Percentiles rank a stretch among this genome's conserved stretches.
Evolutionary conservation across 1,284 basidiomycete genomes (phyloP).

Genomic region (Boletellus dicymbophilus): DNA sequence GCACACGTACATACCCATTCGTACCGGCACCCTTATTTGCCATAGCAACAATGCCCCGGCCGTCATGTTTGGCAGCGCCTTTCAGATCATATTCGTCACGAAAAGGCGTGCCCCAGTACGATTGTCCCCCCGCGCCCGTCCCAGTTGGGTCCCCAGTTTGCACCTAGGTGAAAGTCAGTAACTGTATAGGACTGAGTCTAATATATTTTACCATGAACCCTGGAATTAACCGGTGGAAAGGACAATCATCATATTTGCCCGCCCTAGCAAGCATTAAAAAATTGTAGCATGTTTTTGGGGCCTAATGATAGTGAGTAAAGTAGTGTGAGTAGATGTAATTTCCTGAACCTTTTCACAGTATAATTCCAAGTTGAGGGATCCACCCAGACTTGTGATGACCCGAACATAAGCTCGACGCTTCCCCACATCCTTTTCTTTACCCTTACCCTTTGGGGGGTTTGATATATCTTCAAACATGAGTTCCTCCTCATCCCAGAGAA

Average conservation of each 20-base stretch:
- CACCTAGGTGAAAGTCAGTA: conserved; percentile 47
- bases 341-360: conserved; percentile 80
- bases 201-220: conserved; percentile 85
- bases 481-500: conserved; percentile 93
- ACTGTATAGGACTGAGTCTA: neutral
- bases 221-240: conserved; percentile 94
- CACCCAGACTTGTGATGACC: conserved; percentile 88
- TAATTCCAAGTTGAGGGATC: conserved; percentile 87
- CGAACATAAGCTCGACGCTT: conserved; percentile 91
- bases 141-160: conserved; percentile 98
- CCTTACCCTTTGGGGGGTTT: conserved; percentile 75
- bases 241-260: conserved; percentile 87
- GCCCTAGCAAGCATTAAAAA: conserved; percentile 89
- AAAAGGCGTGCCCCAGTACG: conserved; percentile 96
- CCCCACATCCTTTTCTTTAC: conserved; percentile 89
- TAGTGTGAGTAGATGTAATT: neutral
- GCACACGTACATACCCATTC: conserved; percentile 58
- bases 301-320: conserved; percentile 47
- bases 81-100: conserved; percentile 90
- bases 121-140: conserved; percentile 91
- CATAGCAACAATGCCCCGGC: conserved; percentile 84
- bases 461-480: conserved; percentile 91
- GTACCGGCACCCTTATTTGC: conserved; percentile 89
- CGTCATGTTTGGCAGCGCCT: conserved; percentile 83
- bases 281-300: conserved; percentile 98